These are phyloP conservation scores for Plasmodium sp. DNA, from an alignment of 169 alveolate genomes.

Conservation along the genomic window DNA sequence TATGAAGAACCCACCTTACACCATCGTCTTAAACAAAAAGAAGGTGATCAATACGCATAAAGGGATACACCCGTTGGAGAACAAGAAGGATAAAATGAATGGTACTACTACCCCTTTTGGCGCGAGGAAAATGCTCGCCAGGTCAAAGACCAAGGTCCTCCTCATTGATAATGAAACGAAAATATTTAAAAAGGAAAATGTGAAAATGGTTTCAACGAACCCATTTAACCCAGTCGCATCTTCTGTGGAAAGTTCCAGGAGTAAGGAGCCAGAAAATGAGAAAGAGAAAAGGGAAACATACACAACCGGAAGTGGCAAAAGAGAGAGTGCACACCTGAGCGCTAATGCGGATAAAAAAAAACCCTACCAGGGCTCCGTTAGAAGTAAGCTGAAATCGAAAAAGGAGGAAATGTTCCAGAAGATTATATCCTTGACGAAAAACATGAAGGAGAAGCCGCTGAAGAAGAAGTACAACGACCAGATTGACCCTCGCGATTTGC, in stretches of 20 bases:
- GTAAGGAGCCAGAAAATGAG: neutral
- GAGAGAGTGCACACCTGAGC: neutral
- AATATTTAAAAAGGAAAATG: conserved; percentile 50
- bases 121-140: conserved; percentile 6
- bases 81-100: conserved; percentile 14
- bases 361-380: neutral
- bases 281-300: neutral
- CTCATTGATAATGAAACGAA: conserved; percentile 37
- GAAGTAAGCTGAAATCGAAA: conserved; percentile 48
- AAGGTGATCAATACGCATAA: conserved; percentile 26
- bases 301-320: neutral
- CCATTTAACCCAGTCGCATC: conserved; percentile 27
- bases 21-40: conserved; percentile 44
- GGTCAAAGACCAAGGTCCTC: conserved; percentile 68
- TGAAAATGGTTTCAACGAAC: conserved; percentile 56
- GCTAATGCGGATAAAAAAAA: neutral
- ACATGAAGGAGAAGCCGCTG: conserved; percentile 57
- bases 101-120: neutral
- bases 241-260: neutral
- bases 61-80: neutral
- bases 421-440: conserved; percentile 60
- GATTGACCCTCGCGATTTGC: conserved; percentile 33
- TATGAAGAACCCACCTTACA: conserved; percentile 17
- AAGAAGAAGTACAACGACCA: conserved; percentile 43
- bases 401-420: conserved; percentile 50